Conservation (phyloP, 768 basidiomycete species). For the Mycena galopus region DNA sequence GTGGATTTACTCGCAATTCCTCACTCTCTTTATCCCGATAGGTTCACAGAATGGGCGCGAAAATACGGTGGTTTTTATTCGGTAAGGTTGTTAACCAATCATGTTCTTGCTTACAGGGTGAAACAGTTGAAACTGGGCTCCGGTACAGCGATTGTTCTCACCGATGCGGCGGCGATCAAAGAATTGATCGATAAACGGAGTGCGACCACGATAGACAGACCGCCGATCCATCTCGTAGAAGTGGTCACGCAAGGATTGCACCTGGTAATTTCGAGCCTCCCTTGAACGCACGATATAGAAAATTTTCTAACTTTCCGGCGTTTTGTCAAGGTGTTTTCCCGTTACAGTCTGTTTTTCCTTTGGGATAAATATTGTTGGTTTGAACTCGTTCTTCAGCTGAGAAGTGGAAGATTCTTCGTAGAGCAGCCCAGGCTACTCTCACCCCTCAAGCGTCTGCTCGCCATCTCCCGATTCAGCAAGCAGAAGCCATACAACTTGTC, state of each 20-base stretch:
- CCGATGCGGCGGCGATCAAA: slow-evolving; percentile 18
- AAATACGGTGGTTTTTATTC: slow-evolving; percentile 45
- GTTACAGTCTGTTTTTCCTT: slow-evolving; percentile 11
- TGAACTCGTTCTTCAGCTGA: neutral
- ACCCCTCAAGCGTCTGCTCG: slow-evolving; percentile 38
- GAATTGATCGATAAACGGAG: slow-evolving; percentile 29
- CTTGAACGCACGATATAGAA: neutral
- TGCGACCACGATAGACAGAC: slow-evolving; percentile 42
- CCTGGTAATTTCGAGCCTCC: slow-evolving; percentile 12
- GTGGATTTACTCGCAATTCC: neutral
- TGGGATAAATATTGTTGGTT: neutral
- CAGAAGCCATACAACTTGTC: slow-evolving; percentile 38
- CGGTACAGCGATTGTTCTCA: slow-evolving; percentile 10
- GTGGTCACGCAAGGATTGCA: slow-evolving; percentile 32
- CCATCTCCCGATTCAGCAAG: slow-evolving; percentile 37
- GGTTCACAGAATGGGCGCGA: slow-evolving; percentile 46
- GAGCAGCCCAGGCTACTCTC: slow-evolving; percentile 35
- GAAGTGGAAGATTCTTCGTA: slow-evolving; percentile 20
- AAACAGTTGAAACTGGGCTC: slow-evolving; percentile 25
- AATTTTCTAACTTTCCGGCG: neutral
- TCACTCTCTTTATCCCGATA: neutral
- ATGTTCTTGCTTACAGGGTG: neutral
- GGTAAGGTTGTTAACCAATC: neutral
- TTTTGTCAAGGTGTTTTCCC: neutral
- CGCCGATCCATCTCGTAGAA: slow-evolving; percentile 37